Base-by-base conservation (phyloP, 306 rosid species). In the Cicer bijugum region DNA sequence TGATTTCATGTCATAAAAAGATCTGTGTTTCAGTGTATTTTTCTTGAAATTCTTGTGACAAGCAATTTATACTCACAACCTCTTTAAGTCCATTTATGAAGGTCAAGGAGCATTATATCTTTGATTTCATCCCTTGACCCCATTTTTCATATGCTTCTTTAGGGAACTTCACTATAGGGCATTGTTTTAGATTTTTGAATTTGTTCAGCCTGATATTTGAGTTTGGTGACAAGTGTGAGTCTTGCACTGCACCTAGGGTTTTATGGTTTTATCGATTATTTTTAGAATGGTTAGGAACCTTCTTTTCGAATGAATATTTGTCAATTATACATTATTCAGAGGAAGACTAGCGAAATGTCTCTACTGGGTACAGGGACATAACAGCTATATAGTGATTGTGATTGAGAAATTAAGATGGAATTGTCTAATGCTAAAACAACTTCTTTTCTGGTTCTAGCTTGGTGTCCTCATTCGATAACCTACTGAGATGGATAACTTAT, bases 391-490 rank as follows among this genome's bases (percentile, higher is more conserved):
- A 63, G 28, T 59, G 48, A 39, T 40, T 63, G 55, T 50, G 48
- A 12, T 65, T 23, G 61, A 71, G 19, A 78, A 43, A 10, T 65
- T 42, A 44, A 64, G 19, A 78, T 37, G 61, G 78, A 37, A 19
- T 8, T 50, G 75, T 42, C 50, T 47, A 5, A 9, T 48, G 42
- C 46, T 52, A 53, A 39, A 12, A 33, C 40, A n/a, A 47, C 23
- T 28, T 67, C 48, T 59, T n/a, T 43, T 37, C 10, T 44, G 63
- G 43, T 45, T 39, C 67, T 51, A 28, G 60, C 35, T 56, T 33
- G 23, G 64, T 28, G n/a, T 51, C n/a, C n/a, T 5, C 57, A 48
- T 12, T 14, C 23, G 6, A 9, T 28, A 57, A 46, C 52, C 20
- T 44, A 45, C 45, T 42, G 16, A 35, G 78, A 17, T 61, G 67